These are phyloP conservation scores for Cinnamomum micranthum DNA, from an alignment of 164 flowering plant species.

Conservation along the genomic window DNA sequence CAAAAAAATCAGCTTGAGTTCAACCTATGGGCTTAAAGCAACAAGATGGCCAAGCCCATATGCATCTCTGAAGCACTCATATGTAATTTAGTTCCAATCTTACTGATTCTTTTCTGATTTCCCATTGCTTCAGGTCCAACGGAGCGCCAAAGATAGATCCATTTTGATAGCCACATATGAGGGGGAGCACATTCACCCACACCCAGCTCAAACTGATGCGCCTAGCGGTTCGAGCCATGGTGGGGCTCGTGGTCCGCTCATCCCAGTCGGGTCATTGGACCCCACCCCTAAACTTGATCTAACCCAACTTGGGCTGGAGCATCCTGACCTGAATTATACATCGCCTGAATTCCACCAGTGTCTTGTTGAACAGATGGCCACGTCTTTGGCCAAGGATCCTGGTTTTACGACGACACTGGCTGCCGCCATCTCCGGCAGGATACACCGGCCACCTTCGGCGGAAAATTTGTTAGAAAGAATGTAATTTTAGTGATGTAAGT, in stretches of 20 bases:
- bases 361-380: slow-evolving; percentile 32
- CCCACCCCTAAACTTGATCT: slow-evolving; percentile 35
- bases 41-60: too few species aligned
- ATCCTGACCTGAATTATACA: neutral
- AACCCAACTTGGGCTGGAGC: slow-evolving; percentile 29
- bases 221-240: slow-evolving; percentile 24
- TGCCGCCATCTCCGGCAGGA: slow-evolving; percentile 35
- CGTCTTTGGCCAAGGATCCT: slow-evolving; percentile 37
- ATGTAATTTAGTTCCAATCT: neutral
- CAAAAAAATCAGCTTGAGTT: too few species aligned
- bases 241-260: neutral
- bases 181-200: slow-evolving; percentile 52
- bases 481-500: neutral
- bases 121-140: slow-evolving; percentile 36
- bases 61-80: too few species aligned
- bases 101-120: neutral
- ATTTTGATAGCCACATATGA: slow-evolving; percentile 48
- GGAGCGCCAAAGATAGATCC: slow-evolving; percentile 33
- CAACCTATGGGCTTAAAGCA: too few species aligned
- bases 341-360: slow-evolving; percentile 27
- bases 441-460: slow-evolving; percentile 2
- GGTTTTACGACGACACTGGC: slow-evolving; percentile 40
- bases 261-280: slow-evolving; percentile 21
- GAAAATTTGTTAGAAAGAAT: slow-evolving; percentile 6
- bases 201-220: slow-evolving; percentile 20